phyloP scores from a whole-genome alignment of 106 monocot species.

The Platanthera guangdongensis region DNA sequence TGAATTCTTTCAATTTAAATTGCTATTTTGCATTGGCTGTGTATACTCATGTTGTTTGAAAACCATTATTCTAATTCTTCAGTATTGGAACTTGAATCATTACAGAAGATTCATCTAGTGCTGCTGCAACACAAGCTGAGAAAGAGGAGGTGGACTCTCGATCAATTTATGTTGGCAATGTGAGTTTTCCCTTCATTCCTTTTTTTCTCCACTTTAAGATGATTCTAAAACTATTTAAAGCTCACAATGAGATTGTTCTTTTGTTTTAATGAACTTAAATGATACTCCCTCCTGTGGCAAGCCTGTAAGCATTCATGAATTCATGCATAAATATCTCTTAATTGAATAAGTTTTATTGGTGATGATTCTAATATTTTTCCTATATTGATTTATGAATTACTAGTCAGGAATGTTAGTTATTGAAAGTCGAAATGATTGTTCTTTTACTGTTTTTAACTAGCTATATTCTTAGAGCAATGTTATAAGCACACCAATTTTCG shows the following conservation, averaged over 20 bases:
- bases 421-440: too few relatives aligned
- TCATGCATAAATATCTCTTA: background rate
- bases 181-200: conserved; percentile 31
- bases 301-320: background rate
- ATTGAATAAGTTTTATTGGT: background rate
- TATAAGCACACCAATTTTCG: too few relatives aligned
- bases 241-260: background rate
- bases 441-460: too few relatives aligned
- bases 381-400: background rate
- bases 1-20: background rate
- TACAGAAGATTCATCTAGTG: conserved; percentile 46
- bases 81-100: background rate
- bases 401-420: too few relatives aligned
- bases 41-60: background rate
- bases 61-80: background rate
- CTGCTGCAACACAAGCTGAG: conserved; percentile 58
- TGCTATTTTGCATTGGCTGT: background rate
- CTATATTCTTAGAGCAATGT: too few relatives aligned
- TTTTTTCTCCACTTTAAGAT: background rate
- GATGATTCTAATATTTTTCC: background rate
- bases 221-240: background rate
- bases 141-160: conserved; percentile 90
- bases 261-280: background rate
- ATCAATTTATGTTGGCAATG: conserved; percentile 96
- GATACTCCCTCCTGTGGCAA: background rate